phyloP scores from a whole-genome alignment of 2,329 filamentous ascomycete genomes.

The Boeremia lycopersici region DNA sequence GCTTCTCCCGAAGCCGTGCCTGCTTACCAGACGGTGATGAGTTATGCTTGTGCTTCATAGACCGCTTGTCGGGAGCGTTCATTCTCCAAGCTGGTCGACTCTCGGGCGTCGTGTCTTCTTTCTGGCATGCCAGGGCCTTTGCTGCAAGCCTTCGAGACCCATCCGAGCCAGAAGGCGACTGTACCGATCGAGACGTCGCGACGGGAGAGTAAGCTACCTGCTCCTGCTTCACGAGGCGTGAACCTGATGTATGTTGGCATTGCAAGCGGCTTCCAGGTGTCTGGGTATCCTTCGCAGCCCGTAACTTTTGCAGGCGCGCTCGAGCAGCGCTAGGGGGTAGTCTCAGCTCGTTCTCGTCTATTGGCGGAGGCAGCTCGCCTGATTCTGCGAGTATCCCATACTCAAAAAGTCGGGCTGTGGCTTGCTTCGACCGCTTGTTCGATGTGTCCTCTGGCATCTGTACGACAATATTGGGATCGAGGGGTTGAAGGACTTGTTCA shows the following conservation, averaged over 20 bases:
- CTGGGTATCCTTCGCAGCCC: constrained; percentile 16
- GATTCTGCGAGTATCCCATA: constrained; percentile 35
- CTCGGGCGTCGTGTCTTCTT: constrained; percentile 17
- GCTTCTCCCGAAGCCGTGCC: constrained; percentile 57
- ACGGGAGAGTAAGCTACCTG: constrained; percentile 21
- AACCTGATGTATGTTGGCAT: constrained; percentile 16
- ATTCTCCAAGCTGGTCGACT: constrained; percentile 33
- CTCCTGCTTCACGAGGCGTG: constrained; percentile 23
- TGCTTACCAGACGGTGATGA: constrained; percentile 11
- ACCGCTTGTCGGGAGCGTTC: constrained; percentile 21
- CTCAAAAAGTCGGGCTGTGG: constrained; percentile 12
- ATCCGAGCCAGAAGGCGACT: constrained; percentile 8
- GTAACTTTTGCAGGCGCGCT: constrained; percentile 29
- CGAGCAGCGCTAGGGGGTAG: constrained; percentile 31
- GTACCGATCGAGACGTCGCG: constrained; percentile 6
- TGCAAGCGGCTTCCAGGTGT: constrained; percentile 20
- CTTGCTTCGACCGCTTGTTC: constrained; percentile 29
- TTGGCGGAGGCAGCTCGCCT: constrained; percentile 28
- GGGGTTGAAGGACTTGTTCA: constrained; percentile 22
- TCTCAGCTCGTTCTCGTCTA: constrained; percentile 21
- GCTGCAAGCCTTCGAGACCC: not conserved
- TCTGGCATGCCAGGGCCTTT: constrained; percentile 11
- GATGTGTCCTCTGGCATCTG: constrained; percentile 19
- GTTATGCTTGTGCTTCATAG: constrained; percentile 13
- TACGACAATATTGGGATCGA: constrained; percentile 36